Evolutionary conservation across 2,329 filamentous ascomycete genomes (phyloP).

Genomic region (Pseudopyrenochaeta lycopersici): DNA sequence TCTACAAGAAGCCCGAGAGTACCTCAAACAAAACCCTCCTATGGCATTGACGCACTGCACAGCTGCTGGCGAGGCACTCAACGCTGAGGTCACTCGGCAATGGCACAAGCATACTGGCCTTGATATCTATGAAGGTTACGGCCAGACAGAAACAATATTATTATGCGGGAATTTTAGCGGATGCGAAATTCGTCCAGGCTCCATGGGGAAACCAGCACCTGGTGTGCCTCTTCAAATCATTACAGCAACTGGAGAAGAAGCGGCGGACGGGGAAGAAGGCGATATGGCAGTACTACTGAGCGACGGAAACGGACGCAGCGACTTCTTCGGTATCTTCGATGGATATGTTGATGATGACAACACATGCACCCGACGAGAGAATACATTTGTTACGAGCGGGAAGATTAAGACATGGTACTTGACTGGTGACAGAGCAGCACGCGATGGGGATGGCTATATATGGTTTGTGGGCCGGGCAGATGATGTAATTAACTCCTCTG

Average conservation of each 20-base stretch:
- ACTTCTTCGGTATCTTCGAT: slow-evolving; percentile 8
- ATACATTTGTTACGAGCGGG: slow-evolving; percentile 1
- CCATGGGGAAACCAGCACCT: slow-evolving; percentile 14
- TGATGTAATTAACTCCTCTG: slow-evolving; percentile 15
- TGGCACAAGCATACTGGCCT: slow-evolving; percentile 6
- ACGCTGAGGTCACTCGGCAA: slow-evolving; percentile 9
- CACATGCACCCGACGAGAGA: slow-evolving; percentile 4
- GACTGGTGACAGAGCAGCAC: slow-evolving; percentile 7
- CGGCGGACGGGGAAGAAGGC: slow-evolving; percentile 9
- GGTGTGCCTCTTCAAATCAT: slow-evolving; percentile 11
- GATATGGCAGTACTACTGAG: slow-evolving; percentile 10
- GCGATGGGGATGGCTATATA: slow-evolving; percentile 9
- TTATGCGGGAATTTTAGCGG: slow-evolving; percentile 11
- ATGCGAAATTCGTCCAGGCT: slow-evolving; percentile 3
- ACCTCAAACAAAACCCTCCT: slow-evolving; percentile 5
- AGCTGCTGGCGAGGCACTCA: slow-evolving; percentile 11
- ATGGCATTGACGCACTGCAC: slow-evolving; percentile 8
- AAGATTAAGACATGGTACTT: slow-evolving; percentile 9
- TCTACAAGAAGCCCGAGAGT: background rate
- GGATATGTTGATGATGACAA: slow-evolving; percentile 4
- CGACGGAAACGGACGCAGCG: background rate
- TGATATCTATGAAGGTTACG: slow-evolving; percentile 9
- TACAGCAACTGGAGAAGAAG: background rate
- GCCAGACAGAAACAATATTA: slow-evolving; percentile 14
- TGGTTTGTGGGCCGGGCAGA: slow-evolving; percentile 13